Base-by-base conservation (phyloP, 2,329 filamentous ascomycete genomes). In the Fusarium tuaranense region DNA sequence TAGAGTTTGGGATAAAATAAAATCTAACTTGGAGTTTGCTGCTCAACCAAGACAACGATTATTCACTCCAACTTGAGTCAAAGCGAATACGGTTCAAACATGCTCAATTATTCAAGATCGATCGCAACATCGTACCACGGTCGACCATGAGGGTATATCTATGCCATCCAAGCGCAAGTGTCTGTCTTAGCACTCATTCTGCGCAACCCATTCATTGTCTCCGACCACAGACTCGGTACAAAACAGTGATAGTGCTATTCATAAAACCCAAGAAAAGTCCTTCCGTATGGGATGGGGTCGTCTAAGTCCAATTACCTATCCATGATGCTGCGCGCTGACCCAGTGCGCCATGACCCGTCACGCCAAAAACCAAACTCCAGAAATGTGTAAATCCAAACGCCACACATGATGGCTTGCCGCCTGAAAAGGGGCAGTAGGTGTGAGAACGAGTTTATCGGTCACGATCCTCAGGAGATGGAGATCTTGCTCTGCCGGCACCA, bases 381-480 rank as follows among this genome's bases (percentile, higher is more conserved):
- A 55, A 20, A 38, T 74, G 41, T 58, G 72, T 53, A 75, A 74
- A 74, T 44, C 65, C 69, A 63, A 73, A 73, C 65, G 62, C 53
- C 62, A 70, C 53, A 41, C 61, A 32, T 48, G 18, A 53, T 75
- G 59, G 62, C 72, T 63, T 34, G 39, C 48, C 53, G 14, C 51
- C 25, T 62, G 57, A 32, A 67, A 59, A 48, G 46, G 61, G 69
- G 57, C 25, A 55, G 39, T 32, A 55, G 38, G 30, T 58, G 39
- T 62, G n/a, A 32, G n/a, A 32, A 14, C 32, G 27, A 55, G 27
- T 58, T 72, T 25, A 79, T 68, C 73, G 73, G 58, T 46, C 70
- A 16, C 81, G 77, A 53, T 79, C 78, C 57, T 80, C 79, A 6
- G 78, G 76, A 12, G 78, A 76, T 30, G 70, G 78, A 5, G 74